Evolutionary conservation across 208 protist species (phyloP).

Genomic region (Leishmania tarentolae): DNA sequence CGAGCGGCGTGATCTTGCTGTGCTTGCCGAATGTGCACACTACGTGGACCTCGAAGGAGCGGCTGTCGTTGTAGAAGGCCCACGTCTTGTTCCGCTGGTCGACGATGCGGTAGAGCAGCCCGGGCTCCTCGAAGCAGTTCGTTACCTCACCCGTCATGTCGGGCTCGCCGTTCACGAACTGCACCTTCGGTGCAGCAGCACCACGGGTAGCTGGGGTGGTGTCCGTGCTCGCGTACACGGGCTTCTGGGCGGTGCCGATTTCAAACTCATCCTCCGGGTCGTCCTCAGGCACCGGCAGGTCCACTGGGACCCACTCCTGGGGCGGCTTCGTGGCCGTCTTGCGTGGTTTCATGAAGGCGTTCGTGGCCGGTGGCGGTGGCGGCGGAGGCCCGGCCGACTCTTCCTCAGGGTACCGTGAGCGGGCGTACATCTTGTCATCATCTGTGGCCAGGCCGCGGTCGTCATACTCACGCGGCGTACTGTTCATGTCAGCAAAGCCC

Average conservation of each 20-base stretch:
- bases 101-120: conserved; percentile 84
- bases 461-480: conserved; percentile 1
- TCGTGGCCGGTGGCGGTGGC: conserved; percentile 27
- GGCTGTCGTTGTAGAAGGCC: conserved; percentile 91
- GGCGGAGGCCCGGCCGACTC: conserved; percentile 21
- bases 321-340: conserved; percentile 34
- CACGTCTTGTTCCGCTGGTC: conserved; percentile 72
- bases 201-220: not conserved
- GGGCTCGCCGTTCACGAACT: conserved; percentile 75
- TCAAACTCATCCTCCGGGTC: conserved; percentile 86
- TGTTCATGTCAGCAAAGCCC: conserved; percentile 1
- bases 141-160: conserved; percentile 65
- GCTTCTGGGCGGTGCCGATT: conserved; percentile 49
- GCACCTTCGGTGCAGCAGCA: conserved; percentile 6
- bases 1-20: conserved; percentile 77
- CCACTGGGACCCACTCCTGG: conserved; percentile 49
- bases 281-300: conserved; percentile 42
- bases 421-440: conserved; percentile 15
- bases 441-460: conserved; percentile 12
- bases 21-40: conserved; percentile 75
- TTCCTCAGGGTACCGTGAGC: conserved; percentile 14
- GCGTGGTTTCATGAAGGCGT: conserved; percentile 65
- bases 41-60: conserved; percentile 74
- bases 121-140: conserved; percentile 84
- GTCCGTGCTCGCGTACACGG: conserved; percentile 35